Conservation (phyloP, 108 stramenopile species). For the Cylindrotheca fusiformis region DNA sequence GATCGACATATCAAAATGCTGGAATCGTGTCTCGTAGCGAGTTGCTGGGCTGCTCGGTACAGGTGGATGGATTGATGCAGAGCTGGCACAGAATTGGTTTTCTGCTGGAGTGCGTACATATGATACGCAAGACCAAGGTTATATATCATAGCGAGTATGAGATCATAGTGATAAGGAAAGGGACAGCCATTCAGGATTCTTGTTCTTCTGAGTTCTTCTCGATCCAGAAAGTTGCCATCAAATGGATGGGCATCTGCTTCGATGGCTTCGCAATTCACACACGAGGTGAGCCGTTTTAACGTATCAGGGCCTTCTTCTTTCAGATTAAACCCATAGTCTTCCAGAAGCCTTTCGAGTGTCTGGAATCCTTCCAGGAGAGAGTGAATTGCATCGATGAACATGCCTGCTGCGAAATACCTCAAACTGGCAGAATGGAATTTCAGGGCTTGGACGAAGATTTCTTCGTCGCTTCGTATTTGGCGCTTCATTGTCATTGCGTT, state of each 20-base stretch:
- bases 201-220: background rate
- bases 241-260: background rate
- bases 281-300: background rate
- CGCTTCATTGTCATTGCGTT: too few relatives aligned
- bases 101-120: background rate
- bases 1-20: background rate
- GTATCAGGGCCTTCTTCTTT: background rate
- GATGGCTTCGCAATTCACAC: too few relatives aligned
- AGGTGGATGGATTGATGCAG: background rate
- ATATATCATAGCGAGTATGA: background rate
- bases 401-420: background rate
- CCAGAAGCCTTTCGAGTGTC: background rate
- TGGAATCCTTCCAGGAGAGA: background rate
- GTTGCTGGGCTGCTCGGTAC: background rate
- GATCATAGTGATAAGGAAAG: background rate
- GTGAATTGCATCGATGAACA: background rate
- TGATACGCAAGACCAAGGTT: background rate
- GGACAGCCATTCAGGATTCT: background rate
- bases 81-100: background rate
- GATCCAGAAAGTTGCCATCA: background rate
- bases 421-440: background rate
- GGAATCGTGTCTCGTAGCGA: background rate
- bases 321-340: background rate
- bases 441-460: background rate
- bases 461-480: background rate